A percentile compares a stretch with the other conserved stretches of the same genome.
phyloP scores from a whole-genome alignment of 192 early-diverging fungal species.

The Mortierella claussenii region DNA sequence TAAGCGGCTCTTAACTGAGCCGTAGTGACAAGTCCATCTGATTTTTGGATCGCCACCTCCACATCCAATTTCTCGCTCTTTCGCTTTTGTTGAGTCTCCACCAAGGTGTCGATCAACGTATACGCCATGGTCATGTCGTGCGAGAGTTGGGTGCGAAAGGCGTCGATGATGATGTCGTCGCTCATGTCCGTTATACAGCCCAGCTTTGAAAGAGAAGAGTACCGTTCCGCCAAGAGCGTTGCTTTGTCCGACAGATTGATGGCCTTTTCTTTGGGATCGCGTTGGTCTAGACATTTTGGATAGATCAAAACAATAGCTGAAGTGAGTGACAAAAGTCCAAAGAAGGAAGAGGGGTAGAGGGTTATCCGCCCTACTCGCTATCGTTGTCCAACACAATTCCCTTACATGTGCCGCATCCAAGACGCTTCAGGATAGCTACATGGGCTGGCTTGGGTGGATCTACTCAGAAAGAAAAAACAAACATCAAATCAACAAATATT shows the following conservation, averaged over 20 bases:
- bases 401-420: conserved; percentile 14
- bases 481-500: neutral
- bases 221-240: conserved; percentile 6
- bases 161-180: conserved; percentile 61
- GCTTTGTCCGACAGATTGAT: conserved; percentile 9
- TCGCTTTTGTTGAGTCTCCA: conserved; percentile 44
- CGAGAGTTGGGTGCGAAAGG: conserved; percentile 56
- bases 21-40: conserved; percentile 61
- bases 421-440: neutral
- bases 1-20: conserved; percentile 58
- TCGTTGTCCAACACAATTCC: no score
- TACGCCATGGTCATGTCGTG: conserved; percentile 56
- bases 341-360: neutral
- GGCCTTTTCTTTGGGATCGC: conserved; percentile 6
- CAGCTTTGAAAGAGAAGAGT: conserved; percentile 5
- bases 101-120: conserved; percentile 59
- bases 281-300: no score
- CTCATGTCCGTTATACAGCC: conserved; percentile 52
- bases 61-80: conserved; percentile 50
- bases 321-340: neutral
- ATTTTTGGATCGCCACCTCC: conserved; percentile 62
- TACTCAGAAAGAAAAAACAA: neutral
- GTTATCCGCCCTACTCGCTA: no score
- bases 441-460: conserved; percentile 4
- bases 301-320: no score